These are phyloP conservation scores for Agaricus blazei DNA, from an alignment of 768 basidiomycete species.

Conservation along the genomic window DNA sequence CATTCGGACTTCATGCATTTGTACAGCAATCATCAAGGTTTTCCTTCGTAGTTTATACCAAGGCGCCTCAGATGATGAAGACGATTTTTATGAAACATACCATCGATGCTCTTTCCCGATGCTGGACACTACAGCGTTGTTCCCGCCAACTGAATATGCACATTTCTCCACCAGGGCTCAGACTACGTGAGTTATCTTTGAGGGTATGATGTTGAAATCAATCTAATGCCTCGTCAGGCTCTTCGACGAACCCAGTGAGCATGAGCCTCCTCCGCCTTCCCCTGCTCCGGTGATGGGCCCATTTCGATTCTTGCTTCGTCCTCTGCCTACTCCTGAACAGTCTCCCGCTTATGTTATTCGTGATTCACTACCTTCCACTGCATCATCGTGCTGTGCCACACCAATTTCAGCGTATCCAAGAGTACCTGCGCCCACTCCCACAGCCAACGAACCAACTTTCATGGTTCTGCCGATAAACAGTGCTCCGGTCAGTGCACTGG, in stretches of 20 bases:
- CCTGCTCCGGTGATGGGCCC: conserved; percentile 33
- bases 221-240: conserved; percentile 32
- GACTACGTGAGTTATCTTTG: not conserved
- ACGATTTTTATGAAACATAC: not conserved
- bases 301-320: conserved; percentile 46
- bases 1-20: not conserved
- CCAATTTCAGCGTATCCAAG: conserved; percentile 24
- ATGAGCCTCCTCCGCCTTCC: conserved; percentile 20
- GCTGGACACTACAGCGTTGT: not conserved
- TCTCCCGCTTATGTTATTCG: conserved; percentile 30
- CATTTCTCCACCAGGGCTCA: not conserved
- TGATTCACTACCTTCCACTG: conserved; percentile 14
- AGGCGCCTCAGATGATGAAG: conserved; percentile 3
- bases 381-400: conserved; percentile 15
- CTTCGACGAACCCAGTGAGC: conserved; percentile 37
- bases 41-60: not conserved
- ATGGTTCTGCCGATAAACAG: conserved; percentile 7
- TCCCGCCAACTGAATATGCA: not conserved
- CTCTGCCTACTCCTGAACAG: conserved; percentile 42
- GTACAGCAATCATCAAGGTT: not conserved
- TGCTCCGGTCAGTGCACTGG: conserved; percentile 12
- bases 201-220: not conserved
- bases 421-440: conserved; percentile 25
- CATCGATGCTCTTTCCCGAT: not conserved
- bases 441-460: conserved; percentile 14